phyloP scores from a whole-genome alignment of 2,329 filamentous ascomycete species.

The Cryphonectria naterciae region DNA sequence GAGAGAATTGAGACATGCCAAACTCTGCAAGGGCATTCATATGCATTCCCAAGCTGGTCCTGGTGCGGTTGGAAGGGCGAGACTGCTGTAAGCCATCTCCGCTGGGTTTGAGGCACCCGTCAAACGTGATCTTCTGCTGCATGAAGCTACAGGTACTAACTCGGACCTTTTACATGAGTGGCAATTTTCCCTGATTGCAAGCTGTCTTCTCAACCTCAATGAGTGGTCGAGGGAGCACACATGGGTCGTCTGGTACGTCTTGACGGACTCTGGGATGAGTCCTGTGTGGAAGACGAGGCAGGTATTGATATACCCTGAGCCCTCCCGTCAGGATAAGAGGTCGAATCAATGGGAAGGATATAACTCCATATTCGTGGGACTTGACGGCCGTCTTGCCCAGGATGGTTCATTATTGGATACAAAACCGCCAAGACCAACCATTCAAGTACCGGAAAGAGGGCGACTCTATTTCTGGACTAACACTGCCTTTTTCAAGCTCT shows the following conservation, averaged over 20 bases:
- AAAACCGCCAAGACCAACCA: neutral
- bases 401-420: neutral
- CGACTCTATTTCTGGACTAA: slow-evolving; percentile 13
- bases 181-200: neutral
- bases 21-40: too few species aligned
- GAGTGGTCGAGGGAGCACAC: slow-evolving; percentile 12
- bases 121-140: neutral
- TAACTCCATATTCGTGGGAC: neutral
- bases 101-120: neutral
- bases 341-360: slow-evolving; percentile 2
- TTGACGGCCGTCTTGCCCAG: neutral
- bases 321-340: neutral
- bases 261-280: neutral
- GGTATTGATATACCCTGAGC: neutral
- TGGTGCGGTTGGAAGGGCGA: slow-evolving; percentile 6
- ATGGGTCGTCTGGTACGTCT: slow-evolving; percentile 7
- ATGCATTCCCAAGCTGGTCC: slow-evolving; percentile 7
- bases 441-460: neutral
- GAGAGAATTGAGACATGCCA: neutral
- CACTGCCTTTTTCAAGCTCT: slow-evolving; percentile 13
- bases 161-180: neutral
- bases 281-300: neutral
- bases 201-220: neutral
- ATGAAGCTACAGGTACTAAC: neutral
- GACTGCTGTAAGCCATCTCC: neutral